Conservation (phyloP, 1,284 basidiomycete genomes). For the Tylopilus orsonianus region DNA sequence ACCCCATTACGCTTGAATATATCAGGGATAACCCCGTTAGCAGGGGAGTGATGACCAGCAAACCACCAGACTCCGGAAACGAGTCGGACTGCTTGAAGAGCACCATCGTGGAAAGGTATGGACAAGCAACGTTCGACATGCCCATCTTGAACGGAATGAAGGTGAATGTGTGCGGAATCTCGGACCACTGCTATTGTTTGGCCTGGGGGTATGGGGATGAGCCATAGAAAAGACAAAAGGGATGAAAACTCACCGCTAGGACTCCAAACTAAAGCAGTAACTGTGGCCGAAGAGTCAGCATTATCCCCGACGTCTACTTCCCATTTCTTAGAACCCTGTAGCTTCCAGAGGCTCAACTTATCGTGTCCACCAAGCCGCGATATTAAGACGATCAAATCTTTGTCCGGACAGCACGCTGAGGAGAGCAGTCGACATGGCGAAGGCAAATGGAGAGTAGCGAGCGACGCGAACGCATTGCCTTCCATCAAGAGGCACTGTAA, state of each 20-base stretch:
- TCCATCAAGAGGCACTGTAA: slow-evolving; percentile 35
- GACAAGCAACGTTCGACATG: slow-evolving; percentile 47
- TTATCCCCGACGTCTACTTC: slow-evolving; percentile 62
- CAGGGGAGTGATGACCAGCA: slow-evolving; percentile 43
- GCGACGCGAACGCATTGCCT: slow-evolving; percentile 50
- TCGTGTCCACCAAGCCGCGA: slow-evolving; percentile 65
- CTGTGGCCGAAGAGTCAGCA: slow-evolving; percentile 44
- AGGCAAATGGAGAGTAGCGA: slow-evolving; percentile 59
- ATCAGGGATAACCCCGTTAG: slow-evolving; percentile 58
- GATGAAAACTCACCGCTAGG: slow-evolving; percentile 60
- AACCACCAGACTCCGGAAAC: slow-evolving; percentile 73
- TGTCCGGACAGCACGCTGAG: slow-evolving; percentile 80
- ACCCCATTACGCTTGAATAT: slow-evolving; percentile 68
- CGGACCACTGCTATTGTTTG: slow-evolving; percentile 72
- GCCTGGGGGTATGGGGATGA: slow-evolving; percentile 42
- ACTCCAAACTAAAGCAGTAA: slow-evolving; percentile 71
- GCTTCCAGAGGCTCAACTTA: slow-evolving; percentile 74
- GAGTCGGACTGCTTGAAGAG: slow-evolving; percentile 17
- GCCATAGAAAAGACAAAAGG: neutral
- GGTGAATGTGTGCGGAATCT: slow-evolving; percentile 61
- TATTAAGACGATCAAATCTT: slow-evolving; percentile 71
- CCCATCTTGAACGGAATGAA: slow-evolving; percentile 78
- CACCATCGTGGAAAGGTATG: slow-evolving; percentile 29
- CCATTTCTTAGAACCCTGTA: slow-evolving; percentile 77
- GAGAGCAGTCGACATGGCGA: slow-evolving; percentile 54